Evolutionary conservation across 768 basidiomycete genomes (phyloP), one percentile per base, ranked within the genome.

Genomic region (Macrolepiota fuliginosa): DNA sequence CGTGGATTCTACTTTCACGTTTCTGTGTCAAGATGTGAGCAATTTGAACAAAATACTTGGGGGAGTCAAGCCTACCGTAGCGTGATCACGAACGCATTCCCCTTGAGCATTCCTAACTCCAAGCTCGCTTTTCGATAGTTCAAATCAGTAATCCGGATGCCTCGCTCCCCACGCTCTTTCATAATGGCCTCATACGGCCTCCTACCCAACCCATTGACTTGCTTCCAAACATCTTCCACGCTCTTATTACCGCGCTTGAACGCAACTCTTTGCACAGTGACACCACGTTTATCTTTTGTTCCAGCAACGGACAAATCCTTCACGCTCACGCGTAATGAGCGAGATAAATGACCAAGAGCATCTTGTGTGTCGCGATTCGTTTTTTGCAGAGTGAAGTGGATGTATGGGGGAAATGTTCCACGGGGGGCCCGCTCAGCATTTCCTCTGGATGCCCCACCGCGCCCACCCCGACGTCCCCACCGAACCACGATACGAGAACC

Each of bases 281-380:
- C 94, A 0, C 94, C 97, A 36, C 97, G 90, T 71, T 98, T 99
- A 76, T 99, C 97, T 71, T 99, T 99, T 7, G 97, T 99, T 0
- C 97, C 97, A 3, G 95, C 93, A 25, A 95, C 90, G 24, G 88
- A 86, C 7, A 99, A 79, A 69, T 96, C 93, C 73, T 91, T 94
- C 54, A 86, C 72, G 24, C 79, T 85, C 62, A 88, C 86, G 63
- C 90, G 88, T n/a, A 98, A 78, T 32, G 83, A 80, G 13, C 94
- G 87, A 17, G 92, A 80, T 35, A 99, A 76, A 67, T 96, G 81
- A 1, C 85, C 81, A 22, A 99, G 84, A 1, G 93, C 94, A 69
- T 98, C 97, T 70, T 97, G 95, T 2, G 94, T 97, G 70, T 99
- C 97, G 47, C 97, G 88, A 71, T 99, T 99, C 22, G 95, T 92